Evolutionary conservation across 106 monocot genomes (phyloP), one percentile per base, ranked within the genome.

Genomic region (Platanthera guangdongensis): DNA sequence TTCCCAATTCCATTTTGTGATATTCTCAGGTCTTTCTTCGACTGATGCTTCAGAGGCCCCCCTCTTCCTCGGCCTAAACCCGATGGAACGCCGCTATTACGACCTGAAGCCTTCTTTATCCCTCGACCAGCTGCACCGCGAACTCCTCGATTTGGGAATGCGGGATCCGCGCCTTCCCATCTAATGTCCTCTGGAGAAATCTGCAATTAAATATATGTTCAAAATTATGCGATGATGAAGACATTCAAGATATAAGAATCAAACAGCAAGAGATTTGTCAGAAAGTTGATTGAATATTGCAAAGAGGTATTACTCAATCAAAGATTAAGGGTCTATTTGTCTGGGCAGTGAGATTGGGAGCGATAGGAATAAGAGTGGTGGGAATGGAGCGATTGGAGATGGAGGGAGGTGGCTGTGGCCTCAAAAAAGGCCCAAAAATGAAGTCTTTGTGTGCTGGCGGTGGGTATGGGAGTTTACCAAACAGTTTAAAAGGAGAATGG

Each of bases 101-200:
- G 89, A 9, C 79, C 80, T 0, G 48, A 18, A 19, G 77, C 47
- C 83, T 82, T 89, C 84, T 87, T 92, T 2, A 46, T 50, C 47
- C 87, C 87, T 59, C 76, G 77, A 15, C 81, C 72, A 11, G 78
- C 47, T 49, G 80, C 83, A 67, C 81, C 78, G 16, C 68, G 78
- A 72, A 77, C 78, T 48, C 47, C 28, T 52, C 69, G 78, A 45
- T 49, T 25, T 14, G 71, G 68, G 22, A 83, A 72, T 63, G 84
- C 79, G 10, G 85, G 85, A 77, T 92, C 85, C 52, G 84, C 90
- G 54, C 85, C 90, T 39, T 83, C 87, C 93, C 93, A 91, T 60
- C 75, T 84, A 12, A 93, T 91, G 76, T 91, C 91, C 74, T 91
- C 79, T n/a, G 88, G 76, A 54, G 83, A 79, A 74, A 93, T 87